Conservation (phyloP, 176 grass and related monocot species). For the Phoenix dactylifera region DNA sequence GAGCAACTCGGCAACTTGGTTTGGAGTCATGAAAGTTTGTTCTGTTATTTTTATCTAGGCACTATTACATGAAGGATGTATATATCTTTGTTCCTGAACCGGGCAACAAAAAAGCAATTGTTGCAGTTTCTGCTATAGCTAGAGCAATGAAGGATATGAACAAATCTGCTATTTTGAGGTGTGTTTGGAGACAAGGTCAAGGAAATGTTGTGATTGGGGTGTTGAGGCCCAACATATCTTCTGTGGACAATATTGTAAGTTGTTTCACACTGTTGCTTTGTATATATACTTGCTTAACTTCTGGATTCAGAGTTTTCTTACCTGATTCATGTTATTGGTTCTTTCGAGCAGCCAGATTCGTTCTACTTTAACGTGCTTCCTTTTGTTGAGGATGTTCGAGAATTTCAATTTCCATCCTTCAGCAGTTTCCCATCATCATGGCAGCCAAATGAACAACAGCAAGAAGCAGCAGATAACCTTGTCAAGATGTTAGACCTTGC, state of each 20-base stretch:
- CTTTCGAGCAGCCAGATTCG: slow-evolving; percentile 59
- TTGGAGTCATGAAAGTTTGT: neutral
- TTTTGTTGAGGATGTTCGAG: slow-evolving; percentile 81
- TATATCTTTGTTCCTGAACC: slow-evolving; percentile 83
- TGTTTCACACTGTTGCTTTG: neutral
- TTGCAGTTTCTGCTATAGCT: slow-evolving; percentile 65
- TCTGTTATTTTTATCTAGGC: slow-evolving; percentile 31
- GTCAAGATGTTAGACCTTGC: slow-evolving; percentile 83
- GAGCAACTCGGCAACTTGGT: slow-evolving; percentile 2
- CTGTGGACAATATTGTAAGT: slow-evolving; percentile 61
- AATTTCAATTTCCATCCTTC: slow-evolving; percentile 85
- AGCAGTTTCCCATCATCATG: slow-evolving; percentile 46
- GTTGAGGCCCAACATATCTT: slow-evolving; percentile 83
- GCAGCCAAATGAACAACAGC: slow-evolving; percentile 65
- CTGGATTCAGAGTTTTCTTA: too few species aligned
- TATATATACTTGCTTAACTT: too few species aligned
- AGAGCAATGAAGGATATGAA: slow-evolving; percentile 75
- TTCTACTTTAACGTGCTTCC: slow-evolving; percentile 93
- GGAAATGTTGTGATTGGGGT: slow-evolving; percentile 69
- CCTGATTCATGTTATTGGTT: neutral
- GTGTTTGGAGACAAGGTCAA: slow-evolving; percentile 80
- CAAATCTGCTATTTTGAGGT: slow-evolving; percentile 75
- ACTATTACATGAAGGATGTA: slow-evolving; percentile 88
- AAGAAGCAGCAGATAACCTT: slow-evolving; percentile 76
- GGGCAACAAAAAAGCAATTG: slow-evolving; percentile 55